Base-by-base conservation (phyloP, 1,284 basidiomycete genomes). In the Meira miltonrushii region DNA sequence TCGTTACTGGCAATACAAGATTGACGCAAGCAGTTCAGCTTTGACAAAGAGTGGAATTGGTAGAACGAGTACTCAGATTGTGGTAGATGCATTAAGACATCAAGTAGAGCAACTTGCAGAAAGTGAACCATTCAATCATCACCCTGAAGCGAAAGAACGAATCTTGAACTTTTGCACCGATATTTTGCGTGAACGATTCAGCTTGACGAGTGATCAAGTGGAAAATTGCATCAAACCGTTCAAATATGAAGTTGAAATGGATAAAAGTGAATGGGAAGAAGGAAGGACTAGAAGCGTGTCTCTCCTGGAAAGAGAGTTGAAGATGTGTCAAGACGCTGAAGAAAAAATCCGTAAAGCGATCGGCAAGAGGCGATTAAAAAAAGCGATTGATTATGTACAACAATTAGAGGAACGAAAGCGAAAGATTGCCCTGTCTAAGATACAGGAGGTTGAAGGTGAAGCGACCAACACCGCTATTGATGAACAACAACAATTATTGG, bases 191-290 rank as follows among this genome's bases (percentile, higher is more conserved):
- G 92, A 96, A 72, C 85, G 94, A 2, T 88, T 96, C 62, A 88
- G 89, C 9, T 80, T 96, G 57, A 92, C 95, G 2, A 88, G 91
- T 1, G 95, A 99, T 78, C 94, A 98, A 80, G 95, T 99, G 8
- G 95, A 99, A 82, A 99, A 98, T 80, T 95, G 91, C 79, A 95
- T 99, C 82, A 99, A 98, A 81, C 95, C 95, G 37, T 97, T 87
- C 85, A 97, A 98, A 82, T 96, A 96, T 78, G 91, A 92, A 72
- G 85, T 92, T 15, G 83, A 84, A 65, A 79, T 84, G 5, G 90
- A 95, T 66, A 84, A 84, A 11, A 82, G 86, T 43, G 93, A 97
- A 78, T 99, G 95, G 95, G 90, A 92, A 70, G 75, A 82, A 2
- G 94, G 94, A 0, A 82, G 93, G 39, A 82, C 83, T 64, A 82